Evolutionary conservation across 768 basidiomycete species (phyloP).

Genomic region (Termitomyces heimii): DNA sequence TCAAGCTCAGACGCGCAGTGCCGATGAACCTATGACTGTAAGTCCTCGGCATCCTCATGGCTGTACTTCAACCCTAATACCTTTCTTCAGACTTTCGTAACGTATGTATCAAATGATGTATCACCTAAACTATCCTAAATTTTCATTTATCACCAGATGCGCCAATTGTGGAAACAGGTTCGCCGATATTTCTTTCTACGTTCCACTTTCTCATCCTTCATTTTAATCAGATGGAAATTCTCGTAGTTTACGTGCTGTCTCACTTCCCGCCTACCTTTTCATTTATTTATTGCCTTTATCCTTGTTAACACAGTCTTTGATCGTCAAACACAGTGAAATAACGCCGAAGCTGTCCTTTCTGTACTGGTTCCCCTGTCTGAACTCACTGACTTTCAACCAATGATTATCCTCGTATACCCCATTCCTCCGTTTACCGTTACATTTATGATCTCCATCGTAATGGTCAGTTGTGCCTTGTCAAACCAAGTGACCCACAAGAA

Average conservation of each 20-base stretch:
- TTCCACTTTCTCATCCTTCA: not conserved
- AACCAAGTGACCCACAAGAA: not conserved
- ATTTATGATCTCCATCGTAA: not conserved
- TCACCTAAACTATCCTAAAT: not conserved
- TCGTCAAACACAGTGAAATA: not conserved
- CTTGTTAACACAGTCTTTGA: not conserved
- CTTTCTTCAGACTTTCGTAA: slow-evolving; percentile 72
- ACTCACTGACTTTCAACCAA: not conserved
- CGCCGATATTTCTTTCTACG: not conserved
- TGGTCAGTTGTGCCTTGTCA: not conserved
- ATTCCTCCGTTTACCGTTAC: not conserved
- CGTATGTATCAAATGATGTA: slow-evolving; percentile 36
- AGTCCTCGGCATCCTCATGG: slow-evolving; percentile 20
- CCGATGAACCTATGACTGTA: slow-evolving; percentile 98
- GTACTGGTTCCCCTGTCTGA: not conserved
- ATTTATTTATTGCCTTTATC: not conserved
- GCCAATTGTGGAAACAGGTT: slow-evolving; percentile 26
- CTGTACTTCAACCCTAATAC: not conserved
- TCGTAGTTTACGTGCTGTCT: slow-evolving; percentile 20
- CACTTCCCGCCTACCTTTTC: not conserved
- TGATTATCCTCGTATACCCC: not conserved
- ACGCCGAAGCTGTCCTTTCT: not conserved
- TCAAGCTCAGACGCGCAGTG: slow-evolving; percentile 95
- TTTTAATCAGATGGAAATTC: slow-evolving; percentile 31
- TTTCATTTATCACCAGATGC: slow-evolving; percentile 8